A percentile compares a stretch with the other conserved stretches of the same genome.
Evolutionary conservation across 306 rosid genomes (phyloP).

Genomic region (Sesbania bispinosa): DNA sequence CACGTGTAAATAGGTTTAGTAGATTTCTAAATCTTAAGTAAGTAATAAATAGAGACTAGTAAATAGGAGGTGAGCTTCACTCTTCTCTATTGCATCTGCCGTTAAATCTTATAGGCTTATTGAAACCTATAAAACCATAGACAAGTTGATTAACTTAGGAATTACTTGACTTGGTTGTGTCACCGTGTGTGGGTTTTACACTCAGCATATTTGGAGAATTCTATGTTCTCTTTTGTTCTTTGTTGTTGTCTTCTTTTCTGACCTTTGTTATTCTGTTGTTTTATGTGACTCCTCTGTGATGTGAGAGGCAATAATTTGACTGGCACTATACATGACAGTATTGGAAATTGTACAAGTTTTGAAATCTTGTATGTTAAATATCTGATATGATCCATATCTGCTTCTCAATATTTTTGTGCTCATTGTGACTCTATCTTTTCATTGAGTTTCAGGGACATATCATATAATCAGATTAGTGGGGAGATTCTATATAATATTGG

Average conservation of each 20-base stretch:
- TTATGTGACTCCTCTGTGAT: slow-evolving; percentile 42
- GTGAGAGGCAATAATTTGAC: slow-evolving; percentile 79
- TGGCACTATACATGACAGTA: slow-evolving; percentile 76
- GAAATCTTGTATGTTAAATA: slow-evolving; percentile 62
- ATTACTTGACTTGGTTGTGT: too few relatives aligned
- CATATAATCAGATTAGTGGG: slow-evolving; percentile 77
- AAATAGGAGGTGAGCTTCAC: too few relatives aligned
- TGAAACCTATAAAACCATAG: too few relatives aligned
- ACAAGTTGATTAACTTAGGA: too few relatives aligned
- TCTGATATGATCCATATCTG: neutral
- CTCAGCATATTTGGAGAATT: too few relatives aligned
- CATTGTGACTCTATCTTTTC: neutral
- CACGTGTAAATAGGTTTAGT: too few relatives aligned
- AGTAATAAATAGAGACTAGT: too few relatives aligned
- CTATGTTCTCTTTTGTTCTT: neutral
- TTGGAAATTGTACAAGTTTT: slow-evolving; percentile 93
- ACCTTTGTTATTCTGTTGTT: neutral
- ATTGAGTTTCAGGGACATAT: slow-evolving; percentile 60
- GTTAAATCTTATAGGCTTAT: too few relatives aligned
- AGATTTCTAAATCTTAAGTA: too few relatives aligned
- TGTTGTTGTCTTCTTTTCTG: neutral
- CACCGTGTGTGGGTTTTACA: too few relatives aligned
- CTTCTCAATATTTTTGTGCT: neutral
- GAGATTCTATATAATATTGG: slow-evolving; percentile 90
- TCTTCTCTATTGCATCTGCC: too few relatives aligned